phyloP scores from a whole-genome alignment of 768 basidiomycete species.

The Sporobolomyces phaffii region DNA sequence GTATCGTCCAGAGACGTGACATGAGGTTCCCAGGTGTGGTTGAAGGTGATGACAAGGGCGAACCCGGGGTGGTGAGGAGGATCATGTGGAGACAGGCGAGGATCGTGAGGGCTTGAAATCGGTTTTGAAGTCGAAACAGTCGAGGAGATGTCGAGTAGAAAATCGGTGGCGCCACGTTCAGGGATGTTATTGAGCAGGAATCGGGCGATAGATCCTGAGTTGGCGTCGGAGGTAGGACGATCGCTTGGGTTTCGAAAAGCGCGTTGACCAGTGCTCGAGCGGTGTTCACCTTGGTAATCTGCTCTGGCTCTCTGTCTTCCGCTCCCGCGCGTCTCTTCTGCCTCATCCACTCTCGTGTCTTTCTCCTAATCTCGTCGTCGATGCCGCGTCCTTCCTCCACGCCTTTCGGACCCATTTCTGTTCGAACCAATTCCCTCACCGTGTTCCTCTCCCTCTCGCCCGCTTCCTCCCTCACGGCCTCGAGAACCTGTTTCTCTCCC shows the following conservation, averaged over 20 bases:
- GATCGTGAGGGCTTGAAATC: constrained; percentile 29
- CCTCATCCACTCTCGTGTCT: background rate
- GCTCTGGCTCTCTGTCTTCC: background rate
- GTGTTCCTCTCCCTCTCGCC: constrained; percentile 7
- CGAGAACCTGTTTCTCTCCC: background rate
- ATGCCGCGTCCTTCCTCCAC: no score
- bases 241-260: constrained; percentile 5
- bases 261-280: background rate
- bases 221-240: background rate
- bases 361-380: background rate
- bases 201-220: background rate
- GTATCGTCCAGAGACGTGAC: constrained; percentile 8
- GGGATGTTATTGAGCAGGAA: background rate
- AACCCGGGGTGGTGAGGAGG: background rate
- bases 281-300: background rate
- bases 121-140: constrained; percentile 27
- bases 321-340: background rate
- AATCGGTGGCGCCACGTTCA: constrained; percentile 14
- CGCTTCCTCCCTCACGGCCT: constrained; percentile 7
- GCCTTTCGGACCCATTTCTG: background rate
- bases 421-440: background rate
- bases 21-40: background rate
- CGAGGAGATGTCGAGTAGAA: constrained; percentile 3
- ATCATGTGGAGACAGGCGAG: constrained; percentile 25
- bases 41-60: background rate